Base-by-base conservation (phyloP, 2,329 filamentous ascomycete species). In the Nothophaeocryptopus gaeumannii region DNA sequence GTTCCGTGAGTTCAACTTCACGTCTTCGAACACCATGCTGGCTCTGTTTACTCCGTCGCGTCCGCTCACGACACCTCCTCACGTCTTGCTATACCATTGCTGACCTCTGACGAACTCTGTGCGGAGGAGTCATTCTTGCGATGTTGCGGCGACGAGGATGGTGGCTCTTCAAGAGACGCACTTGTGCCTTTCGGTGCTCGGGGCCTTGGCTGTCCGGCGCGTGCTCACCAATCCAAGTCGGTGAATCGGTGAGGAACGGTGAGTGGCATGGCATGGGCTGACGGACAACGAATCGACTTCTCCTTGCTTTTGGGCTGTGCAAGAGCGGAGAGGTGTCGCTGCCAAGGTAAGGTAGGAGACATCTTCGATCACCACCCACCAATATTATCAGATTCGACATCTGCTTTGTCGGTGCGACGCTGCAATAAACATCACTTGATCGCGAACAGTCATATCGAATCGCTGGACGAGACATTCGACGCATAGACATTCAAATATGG, bases 401-500 rank as follows among this genome's bases (percentile, higher is more conserved):
- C 20, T 26, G 20, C 20, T 26, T 26, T 20, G 38, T 5, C 12
- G 5, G 15, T 12, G 14, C 13, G 13, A 15, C 36, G 14, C 4
- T 15, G 36, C 36, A 38, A 8, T n/a, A n/a, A 14, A 36, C 12
- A 14, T 36, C 36, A 10, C 36, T 38, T 38, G 11, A 38, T 14
- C 36, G 14, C 33, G 20, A 38, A 38, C 33, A 38, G 36, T 38
- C 36, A 9, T 12, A 26, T 26, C 20, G 20, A 26, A 26, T 26
- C 20, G 20, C 39, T 8, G 39, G 15, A 31, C 31, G 29, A 31
- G 13, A 34, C 40, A n/a, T 7, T 26, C 20, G 13, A 15, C 9
- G 5, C 1, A 16, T 20, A 30, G 9, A 33, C 26, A 14, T n/a
- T 16, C 44, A 54, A 54, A 15, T 30, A 63, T 63, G 62, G 48